Conservation (phyloP, 2,329 filamentous ascomycete species). For the Monosporascus cannonballus region DNA sequence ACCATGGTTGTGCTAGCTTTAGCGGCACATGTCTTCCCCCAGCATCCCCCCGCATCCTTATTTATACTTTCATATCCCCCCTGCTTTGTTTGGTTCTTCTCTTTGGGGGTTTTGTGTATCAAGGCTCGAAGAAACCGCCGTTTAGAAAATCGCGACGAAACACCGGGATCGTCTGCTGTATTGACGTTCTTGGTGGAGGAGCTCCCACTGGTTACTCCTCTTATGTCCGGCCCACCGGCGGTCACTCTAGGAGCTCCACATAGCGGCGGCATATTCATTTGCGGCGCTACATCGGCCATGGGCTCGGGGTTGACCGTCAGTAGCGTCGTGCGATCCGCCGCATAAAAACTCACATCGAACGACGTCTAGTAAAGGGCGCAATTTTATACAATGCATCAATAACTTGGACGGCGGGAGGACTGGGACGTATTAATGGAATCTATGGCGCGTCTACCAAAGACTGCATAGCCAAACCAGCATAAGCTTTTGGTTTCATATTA, state of each 20-base stretch:
- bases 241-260: background rate
- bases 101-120: background rate
- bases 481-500: background rate
- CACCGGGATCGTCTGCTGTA: background rate
- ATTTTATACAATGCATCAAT: conserved; percentile 5
- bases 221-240: background rate
- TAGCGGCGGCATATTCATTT: background rate
- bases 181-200: background rate
- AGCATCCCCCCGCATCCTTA: background rate
- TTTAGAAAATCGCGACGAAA: background rate
- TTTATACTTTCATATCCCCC: background rate
- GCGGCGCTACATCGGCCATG: background rate
- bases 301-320: background rate
- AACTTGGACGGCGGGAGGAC: background rate
- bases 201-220: background rate
- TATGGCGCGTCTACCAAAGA: background rate
- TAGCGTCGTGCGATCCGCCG: background rate
- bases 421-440: too few species aligned
- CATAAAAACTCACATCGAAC: background rate
- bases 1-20: background rate
- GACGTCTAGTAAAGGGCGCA: background rate
- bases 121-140: background rate
- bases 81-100: background rate
- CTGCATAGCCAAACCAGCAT: background rate
- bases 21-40: background rate